These are phyloP conservation scores for Eruca vesicaria DNA, from an alignment of 441 rosid genomes.

Conservation along the genomic window DNA sequence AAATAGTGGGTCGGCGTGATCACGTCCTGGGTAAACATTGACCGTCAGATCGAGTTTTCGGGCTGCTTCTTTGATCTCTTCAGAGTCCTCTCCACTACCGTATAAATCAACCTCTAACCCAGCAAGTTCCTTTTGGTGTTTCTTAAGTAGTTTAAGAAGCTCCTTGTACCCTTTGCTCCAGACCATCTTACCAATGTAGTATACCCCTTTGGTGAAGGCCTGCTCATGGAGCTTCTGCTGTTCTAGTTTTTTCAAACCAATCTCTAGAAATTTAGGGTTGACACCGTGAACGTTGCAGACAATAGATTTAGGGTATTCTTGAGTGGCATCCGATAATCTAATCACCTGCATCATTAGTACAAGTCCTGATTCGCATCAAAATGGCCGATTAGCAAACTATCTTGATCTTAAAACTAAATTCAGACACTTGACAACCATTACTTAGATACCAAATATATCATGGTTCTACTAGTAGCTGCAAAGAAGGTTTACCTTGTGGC, in stretches of 20 bases:
- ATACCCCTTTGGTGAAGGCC: slow-evolving; percentile 69
- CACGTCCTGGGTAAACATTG: slow-evolving; percentile 79
- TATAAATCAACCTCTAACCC: slow-evolving; percentile 82
- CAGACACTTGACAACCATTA: no score
- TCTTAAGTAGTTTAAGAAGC: slow-evolving; percentile 67
- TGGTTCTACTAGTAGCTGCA: slow-evolving; percentile 3
- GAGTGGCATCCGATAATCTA: slow-evolving; percentile 93
- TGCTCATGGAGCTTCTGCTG: slow-evolving; percentile 50
- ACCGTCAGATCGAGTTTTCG: slow-evolving; percentile 55
- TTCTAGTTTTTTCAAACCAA: slow-evolving; percentile 68
- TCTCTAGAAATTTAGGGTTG: slow-evolving; percentile 87
- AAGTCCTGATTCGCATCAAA: slow-evolving; percentile 10
- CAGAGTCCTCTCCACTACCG: slow-evolving; percentile 90
- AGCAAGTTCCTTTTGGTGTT: slow-evolving; percentile 68
- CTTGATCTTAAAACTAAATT: no score
- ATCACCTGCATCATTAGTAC: slow-evolving; percentile 55
- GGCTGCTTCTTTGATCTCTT: slow-evolving; percentile 64
- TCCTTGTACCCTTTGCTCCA: slow-evolving; percentile 98
- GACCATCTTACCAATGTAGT: slow-evolving; percentile 93
- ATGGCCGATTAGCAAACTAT: neutral
- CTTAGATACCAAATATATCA: no score
- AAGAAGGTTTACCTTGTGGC: slow-evolving; percentile 75
- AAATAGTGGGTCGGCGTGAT: slow-evolving; percentile 84
- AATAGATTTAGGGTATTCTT: slow-evolving; percentile 75
- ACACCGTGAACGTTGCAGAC: slow-evolving; percentile 96